phyloP scores from a whole-genome alignment of 345 rosid species.

The Salix caprea region DNA sequence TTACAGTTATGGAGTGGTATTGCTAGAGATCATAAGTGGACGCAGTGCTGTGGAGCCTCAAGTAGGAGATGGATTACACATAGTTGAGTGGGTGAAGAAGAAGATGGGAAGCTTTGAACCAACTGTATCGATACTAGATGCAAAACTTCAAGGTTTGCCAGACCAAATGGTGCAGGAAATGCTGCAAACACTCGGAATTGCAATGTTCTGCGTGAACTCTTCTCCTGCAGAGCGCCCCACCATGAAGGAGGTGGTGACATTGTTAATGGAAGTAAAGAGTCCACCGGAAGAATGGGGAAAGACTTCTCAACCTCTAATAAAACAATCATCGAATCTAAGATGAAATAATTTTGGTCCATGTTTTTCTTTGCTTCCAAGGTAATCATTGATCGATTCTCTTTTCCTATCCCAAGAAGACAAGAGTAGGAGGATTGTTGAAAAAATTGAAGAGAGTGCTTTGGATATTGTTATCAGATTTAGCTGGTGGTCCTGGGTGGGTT shows the following conservation, averaged over 20 bases:
- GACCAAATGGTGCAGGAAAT: conserved; percentile 93
- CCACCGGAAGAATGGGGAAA: conserved; percentile 88
- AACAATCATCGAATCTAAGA: conserved; percentile 61
- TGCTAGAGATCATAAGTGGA: conserved; percentile 80
- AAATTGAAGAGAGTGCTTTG: conserved; percentile 7
- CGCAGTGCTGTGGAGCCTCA: conserved; percentile 74
- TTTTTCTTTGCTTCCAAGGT: conserved; percentile 8
- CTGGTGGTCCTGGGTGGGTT: conserved; percentile 15
- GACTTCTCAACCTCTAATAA: conserved; percentile 83
- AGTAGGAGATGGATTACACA: conserved; percentile 72
- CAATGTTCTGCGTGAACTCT: conserved; percentile 92
- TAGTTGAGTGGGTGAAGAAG: conserved; percentile 92
- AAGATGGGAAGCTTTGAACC: conserved; percentile 99
- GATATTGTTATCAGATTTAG: conserved; percentile 10
- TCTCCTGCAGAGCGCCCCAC: conserved; percentile 81
- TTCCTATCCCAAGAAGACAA: conserved; percentile 18
- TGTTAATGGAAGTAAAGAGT: conserved; percentile 87
- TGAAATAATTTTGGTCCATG: conserved; percentile 15
- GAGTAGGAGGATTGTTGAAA: not conserved
- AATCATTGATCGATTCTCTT: conserved; percentile 16
- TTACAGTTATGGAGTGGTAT: conserved; percentile 86
- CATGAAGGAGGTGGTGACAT: conserved; percentile 93
- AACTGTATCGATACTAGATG: conserved; percentile 60
- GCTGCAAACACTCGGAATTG: conserved; percentile 91
- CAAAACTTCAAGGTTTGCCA: conserved; percentile 73